phyloP scores from a whole-genome alignment of 129 eudicot genomes.

The Flaveria bidentis region DNA sequence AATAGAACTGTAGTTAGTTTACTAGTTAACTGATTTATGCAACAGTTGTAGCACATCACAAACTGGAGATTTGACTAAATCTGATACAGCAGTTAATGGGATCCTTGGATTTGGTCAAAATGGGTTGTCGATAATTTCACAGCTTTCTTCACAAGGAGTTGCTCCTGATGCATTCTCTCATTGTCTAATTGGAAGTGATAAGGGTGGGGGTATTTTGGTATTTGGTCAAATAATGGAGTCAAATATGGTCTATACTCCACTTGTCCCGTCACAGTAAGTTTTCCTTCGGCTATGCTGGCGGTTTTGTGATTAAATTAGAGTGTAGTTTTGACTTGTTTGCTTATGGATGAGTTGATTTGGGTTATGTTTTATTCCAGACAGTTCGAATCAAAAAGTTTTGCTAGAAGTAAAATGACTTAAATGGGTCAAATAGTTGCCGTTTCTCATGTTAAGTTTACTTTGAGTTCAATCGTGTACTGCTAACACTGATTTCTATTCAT shows the following conservation, averaged over 20 bases:
- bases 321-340: too few species aligned
- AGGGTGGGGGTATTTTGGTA: background rate
- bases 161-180: background rate
- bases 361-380: background rate
- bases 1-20: background rate
- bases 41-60: background rate
- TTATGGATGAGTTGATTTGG: too few species aligned
- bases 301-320: background rate
- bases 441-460: too few species aligned
- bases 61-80: background rate
- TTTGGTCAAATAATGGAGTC: background rate
- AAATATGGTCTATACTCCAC: slow-evolving; percentile 1
- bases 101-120: background rate
- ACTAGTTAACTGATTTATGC: background rate
- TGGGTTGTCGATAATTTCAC: background rate
- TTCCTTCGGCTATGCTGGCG: background rate
- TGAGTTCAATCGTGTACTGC: background rate
- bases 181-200: background rate
- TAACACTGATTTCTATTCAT: background rate
- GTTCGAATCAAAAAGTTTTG: background rate
- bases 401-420: too few species aligned
- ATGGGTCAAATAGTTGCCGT: background rate
- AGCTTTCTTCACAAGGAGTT: background rate
- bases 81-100: background rate
- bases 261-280: background rate